These are phyloP conservation scores for Orbilia javanica DNA, from an alignment of 2,329 filamentous ascomycete species.

Conservation along the genomic window DNA sequence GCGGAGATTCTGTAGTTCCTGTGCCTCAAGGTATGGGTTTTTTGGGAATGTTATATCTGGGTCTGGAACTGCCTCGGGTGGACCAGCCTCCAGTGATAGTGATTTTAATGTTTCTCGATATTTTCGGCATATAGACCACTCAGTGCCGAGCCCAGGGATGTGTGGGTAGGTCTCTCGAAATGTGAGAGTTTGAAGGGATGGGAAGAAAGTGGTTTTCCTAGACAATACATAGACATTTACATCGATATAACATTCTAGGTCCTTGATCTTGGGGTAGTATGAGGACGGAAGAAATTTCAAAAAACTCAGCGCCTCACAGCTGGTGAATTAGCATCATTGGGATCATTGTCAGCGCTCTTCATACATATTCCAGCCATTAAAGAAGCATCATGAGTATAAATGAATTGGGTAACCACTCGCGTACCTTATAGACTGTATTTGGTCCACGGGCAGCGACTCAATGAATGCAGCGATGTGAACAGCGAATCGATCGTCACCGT, in stretches of 20 bases:
- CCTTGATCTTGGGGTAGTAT: neutral
- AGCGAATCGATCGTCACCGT: neutral
- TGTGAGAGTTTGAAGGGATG: neutral
- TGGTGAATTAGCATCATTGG: neutral
- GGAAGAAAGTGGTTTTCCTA: neutral
- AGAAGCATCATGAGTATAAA: too few relatives aligned
- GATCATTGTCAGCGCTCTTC: neutral
- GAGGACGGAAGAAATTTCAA: neutral
- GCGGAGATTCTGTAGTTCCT: neutral
- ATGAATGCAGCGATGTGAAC: neutral
- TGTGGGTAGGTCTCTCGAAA: neutral
- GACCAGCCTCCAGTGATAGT: neutral
- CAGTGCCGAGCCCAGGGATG: neutral
- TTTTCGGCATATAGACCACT: neutral
- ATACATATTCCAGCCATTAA: neutral
- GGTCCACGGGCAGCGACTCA: neutral
- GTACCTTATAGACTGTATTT: neutral
- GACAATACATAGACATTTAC: neutral
- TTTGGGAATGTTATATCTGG: neutral
- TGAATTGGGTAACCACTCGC: neutral
- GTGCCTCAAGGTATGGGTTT: too few relatives aligned
- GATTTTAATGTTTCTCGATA: neutral
- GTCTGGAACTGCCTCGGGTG: neutral
- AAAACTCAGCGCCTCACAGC: neutral
- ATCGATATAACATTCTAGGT: neutral